Evolutionary conservation across 2,329 filamentous ascomycete genomes (phyloP), one percentile per base, ranked within the genome.

Genomic region (Paraconiothyrium sp.): DNA sequence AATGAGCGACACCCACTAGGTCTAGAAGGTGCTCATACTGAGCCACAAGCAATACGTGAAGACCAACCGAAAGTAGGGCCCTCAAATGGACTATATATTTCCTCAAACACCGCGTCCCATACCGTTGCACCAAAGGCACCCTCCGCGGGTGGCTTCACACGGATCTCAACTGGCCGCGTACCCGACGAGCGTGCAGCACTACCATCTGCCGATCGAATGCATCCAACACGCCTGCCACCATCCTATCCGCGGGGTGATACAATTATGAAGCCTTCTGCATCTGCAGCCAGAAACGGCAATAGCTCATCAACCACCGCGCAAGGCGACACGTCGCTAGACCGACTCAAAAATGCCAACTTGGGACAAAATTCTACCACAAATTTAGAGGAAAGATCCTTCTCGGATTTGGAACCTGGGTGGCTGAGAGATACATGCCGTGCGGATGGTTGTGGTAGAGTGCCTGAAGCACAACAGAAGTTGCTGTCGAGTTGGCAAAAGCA

Each of bases 401-500:
- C 50, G 11, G 46, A 57, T 27, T 8, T 20, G 11, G 46, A 30
- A 47, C 54, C 54, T 13, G 43, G 39, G 13, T 56, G 54, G 60
- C 46, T 62, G 14, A 22, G 39, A n/a, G n/a, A 43, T 32, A 47
- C 41, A 14, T 57, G 51, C 22, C 51, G 14, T n/a, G 32, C 34
- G 6, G 32, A 32, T 20, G 39, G 24, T 20, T 62, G 55, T 34
- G 60, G 50, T 24, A 62, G 14, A 43, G 54, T 57, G 1, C 32
- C 39, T 13, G 10, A 13, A 16, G 43, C 46, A 11, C 60, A 62
- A 56, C 30, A 24, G 11, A 27, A 20, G 11, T 39, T 62, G n/a
- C 43, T 62, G 7, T 32, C 47, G 24, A 46, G 51, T 34, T 62
- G 60, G 79, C 62, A 76, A 47, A 54, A 27, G 22, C 35, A 16